phyloP scores from a whole-genome alignment of 352 stramenopile genomes.

The Phytophthora colocasiae region DNA sequence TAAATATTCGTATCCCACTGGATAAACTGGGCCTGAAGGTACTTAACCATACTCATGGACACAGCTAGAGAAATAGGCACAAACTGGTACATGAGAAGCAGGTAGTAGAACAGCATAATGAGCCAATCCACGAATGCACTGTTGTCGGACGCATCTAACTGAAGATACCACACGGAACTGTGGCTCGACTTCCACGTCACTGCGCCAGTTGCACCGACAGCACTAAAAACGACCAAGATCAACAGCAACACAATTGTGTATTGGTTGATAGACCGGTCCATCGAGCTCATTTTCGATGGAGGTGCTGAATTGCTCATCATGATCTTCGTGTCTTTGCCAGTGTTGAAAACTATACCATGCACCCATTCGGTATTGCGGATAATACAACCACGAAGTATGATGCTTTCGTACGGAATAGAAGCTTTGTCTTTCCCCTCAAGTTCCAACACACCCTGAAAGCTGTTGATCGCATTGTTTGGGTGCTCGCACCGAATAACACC shows the following conservation, averaged over 20 bases:
- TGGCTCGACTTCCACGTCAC: constrained; percentile 59
- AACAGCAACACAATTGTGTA: constrained; percentile 78
- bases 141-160: constrained; percentile 42
- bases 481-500: constrained; percentile 77
- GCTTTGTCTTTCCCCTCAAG: constrained; percentile 56
- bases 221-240: constrained; percentile 74
- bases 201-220: constrained; percentile 61
- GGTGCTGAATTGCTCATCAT: constrained; percentile 87
- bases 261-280: constrained; percentile 84
- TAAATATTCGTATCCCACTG: constrained; percentile 96
- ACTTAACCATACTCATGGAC: constrained; percentile 96
- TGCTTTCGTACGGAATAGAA: constrained; percentile 79
- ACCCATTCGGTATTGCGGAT: constrained; percentile 95
- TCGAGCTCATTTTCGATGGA: constrained; percentile 88
- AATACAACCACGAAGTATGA: constrained; percentile 92
- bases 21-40: constrained; percentile 95
- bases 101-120: constrained; percentile 93
- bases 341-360: constrained; percentile 94
- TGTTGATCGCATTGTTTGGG: constrained; percentile 92
- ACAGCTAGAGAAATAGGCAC: constrained; percentile 98
- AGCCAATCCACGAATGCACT: constrained; percentile 65
- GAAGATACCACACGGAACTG: constrained; percentile 68
- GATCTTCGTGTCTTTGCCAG: constrained; percentile 94
- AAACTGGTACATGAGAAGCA: constrained; percentile 97
- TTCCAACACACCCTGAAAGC: constrained; percentile 89